Conservation (phyloP, 345 rosid species). For the Aquilaria malaccensis region DNA sequence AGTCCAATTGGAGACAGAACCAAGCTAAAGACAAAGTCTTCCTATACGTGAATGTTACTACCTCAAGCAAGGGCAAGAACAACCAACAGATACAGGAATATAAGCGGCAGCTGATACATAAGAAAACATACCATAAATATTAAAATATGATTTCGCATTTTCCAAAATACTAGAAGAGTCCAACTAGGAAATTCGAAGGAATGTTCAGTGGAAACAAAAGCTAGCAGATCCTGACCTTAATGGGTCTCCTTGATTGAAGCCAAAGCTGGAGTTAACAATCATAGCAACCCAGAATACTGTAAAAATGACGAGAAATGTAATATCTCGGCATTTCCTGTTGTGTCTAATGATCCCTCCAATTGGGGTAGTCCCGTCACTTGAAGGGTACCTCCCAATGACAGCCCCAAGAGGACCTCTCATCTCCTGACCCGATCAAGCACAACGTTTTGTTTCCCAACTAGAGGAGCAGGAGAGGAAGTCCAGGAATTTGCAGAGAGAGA, state of each 20-base stretch:
- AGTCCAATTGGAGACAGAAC: too few species aligned
- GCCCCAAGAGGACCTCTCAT: conserved; percentile 81
- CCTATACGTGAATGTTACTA: too few species aligned
- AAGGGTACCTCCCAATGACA: conserved; percentile 84
- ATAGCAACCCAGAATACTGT: conserved; percentile 93
- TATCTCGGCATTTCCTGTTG: conserved; percentile 91
- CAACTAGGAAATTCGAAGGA: conserved; percentile 17
- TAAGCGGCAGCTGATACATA: neutral
- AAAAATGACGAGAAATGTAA: conserved; percentile 71
- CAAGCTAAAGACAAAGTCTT: too few species aligned
- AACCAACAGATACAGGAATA: neutral
- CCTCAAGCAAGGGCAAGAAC: neutral
- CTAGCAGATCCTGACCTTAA: conserved; percentile 36
- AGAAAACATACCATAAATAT: conserved; percentile 7
- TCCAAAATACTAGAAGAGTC: conserved; percentile 5
- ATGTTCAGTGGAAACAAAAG: conserved; percentile 7
- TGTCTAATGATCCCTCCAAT: conserved; percentile 84
- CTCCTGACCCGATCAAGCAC: conserved; percentile 4
- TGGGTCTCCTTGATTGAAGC: conserved; percentile 90
- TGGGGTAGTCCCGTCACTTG: conserved; percentile 74
- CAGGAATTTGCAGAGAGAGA: neutral
- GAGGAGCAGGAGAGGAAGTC: neutral
- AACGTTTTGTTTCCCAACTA: neutral
- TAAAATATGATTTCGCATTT: neutral
- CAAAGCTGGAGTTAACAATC: conserved; percentile 99